Evolutionary conservation across 495 filamentous ascomycete species (phyloP).

Genomic region (Daldinia concentrica): DNA sequence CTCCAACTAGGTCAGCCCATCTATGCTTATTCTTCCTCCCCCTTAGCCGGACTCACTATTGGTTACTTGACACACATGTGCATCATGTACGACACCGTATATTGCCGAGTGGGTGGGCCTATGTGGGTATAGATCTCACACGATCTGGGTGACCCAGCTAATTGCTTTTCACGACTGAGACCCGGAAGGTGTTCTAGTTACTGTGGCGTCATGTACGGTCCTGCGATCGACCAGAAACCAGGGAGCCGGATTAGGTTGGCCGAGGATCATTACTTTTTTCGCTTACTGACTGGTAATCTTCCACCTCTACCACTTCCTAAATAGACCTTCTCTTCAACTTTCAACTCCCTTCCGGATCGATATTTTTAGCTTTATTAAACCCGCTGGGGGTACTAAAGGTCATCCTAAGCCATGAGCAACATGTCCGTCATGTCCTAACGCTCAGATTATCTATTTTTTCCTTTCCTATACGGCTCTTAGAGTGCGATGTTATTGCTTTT

Average conservation of each 20-base stretch:
- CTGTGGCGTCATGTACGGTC: slow-evolving; percentile 29
- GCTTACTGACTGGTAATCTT: not conserved
- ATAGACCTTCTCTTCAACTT: not conserved
- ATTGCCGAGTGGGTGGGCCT: slow-evolving; percentile 28
- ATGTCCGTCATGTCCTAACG: not conserved
- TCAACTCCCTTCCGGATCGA: not conserved
- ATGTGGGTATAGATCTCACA: slow-evolving; percentile 20
- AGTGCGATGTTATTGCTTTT: not conserved
- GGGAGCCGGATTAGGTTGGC: slow-evolving; percentile 22
- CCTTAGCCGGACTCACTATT: slow-evolving; percentile 26
- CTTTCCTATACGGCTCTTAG: not conserved
- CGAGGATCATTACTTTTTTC: slow-evolving; percentile 23
- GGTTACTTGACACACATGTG: slow-evolving; percentile 30
- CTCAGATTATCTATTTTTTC: not conserved
- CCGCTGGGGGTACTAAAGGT: too few relatives aligned
- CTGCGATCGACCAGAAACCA: slow-evolving; percentile 29
- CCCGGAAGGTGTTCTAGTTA: slow-evolving; percentile 19
- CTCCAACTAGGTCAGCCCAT: slow-evolving; percentile 31
- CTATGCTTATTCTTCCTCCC: slow-evolving; percentile 34
- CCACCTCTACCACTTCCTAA: slow-evolving; percentile 8
- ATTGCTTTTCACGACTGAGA: slow-evolving; percentile 43
- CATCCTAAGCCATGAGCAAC: not conserved
- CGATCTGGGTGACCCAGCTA: slow-evolving; percentile 5
- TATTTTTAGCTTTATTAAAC: not conserved
- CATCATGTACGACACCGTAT: slow-evolving; percentile 40